Conservation (phyloP, 176 grass and related monocot genomes). For the Avena insularis region DNA sequence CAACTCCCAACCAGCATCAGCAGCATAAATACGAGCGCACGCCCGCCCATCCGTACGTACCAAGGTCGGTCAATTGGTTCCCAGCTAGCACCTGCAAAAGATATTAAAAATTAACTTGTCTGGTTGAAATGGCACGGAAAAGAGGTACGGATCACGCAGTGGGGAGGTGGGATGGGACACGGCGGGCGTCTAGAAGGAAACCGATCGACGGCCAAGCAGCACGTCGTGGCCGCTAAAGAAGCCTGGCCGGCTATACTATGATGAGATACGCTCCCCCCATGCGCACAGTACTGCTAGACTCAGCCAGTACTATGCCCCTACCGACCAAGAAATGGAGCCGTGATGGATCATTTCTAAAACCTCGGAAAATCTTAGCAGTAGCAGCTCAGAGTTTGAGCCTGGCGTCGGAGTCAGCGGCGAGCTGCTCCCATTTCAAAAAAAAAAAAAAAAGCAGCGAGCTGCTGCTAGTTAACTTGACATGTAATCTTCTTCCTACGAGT, state of each 20-base stretch:
- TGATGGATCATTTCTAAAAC: background rate
- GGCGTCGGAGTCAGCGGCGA: constrained; percentile 14
- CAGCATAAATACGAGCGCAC: constrained; percentile 12
- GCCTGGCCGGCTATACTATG: constrained; percentile 11
- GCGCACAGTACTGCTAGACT: background rate
- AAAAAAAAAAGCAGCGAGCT: no score
- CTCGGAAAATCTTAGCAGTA: background rate
- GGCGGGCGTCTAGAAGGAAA: background rate
- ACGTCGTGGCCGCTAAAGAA: constrained; percentile 43
- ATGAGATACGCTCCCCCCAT: background rate
- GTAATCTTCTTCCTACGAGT: constrained; percentile 31
- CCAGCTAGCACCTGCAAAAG: background rate
- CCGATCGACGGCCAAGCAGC: constrained; percentile 25
- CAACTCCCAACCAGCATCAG: background rate
- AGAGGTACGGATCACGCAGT: constrained; percentile 30
- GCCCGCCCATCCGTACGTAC: background rate
- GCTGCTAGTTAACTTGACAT: constrained; percentile 23
- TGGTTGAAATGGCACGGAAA: background rate
- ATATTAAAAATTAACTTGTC: no score
- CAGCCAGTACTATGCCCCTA: background rate
- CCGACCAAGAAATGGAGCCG: background rate
- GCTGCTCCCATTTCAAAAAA: background rate
- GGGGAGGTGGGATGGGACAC: constrained; percentile 23
- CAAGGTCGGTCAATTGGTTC: constrained; percentile 1
- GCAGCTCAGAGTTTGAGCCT: constrained; percentile 23